These are phyloP conservation scores for Aspergillus pseudonomiae DNA, from an alignment of 2,329 filamentous ascomycete genomes.

Conservation along the genomic window DNA sequence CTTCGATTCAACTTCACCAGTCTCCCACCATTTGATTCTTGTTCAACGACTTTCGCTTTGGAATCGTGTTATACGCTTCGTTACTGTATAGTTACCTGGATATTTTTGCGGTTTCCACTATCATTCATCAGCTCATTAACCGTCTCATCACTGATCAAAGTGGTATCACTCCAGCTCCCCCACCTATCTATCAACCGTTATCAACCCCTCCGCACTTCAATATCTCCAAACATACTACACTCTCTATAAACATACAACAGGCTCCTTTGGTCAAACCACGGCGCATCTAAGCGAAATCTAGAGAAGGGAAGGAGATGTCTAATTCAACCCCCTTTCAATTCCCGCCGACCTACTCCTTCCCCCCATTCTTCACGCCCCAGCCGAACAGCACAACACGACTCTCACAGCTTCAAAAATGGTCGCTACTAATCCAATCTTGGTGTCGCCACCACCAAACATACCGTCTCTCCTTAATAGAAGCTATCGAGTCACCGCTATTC, in stretches of 20 bases:
- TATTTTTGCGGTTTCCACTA: background rate
- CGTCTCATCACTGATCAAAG: background rate
- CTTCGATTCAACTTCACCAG: no score
- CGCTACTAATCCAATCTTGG: conserved; percentile 81
- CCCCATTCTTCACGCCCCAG: conserved; percentile 58
- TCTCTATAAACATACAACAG: background rate
- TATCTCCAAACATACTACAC: background rate
- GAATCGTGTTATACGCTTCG: background rate
- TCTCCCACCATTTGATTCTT: background rate
- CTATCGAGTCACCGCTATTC: conserved; percentile 63
- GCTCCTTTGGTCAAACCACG: background rate
- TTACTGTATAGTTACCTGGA: background rate
- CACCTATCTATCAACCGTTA: background rate
- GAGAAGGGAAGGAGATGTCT: conserved; percentile 12
- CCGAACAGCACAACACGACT: conserved; percentile 49
- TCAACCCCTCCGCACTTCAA: background rate
- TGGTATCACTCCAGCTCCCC: background rate
- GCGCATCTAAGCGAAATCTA: background rate
- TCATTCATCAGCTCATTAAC: background rate
- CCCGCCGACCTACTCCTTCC: conserved; percentile 49
- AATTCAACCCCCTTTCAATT: conserved; percentile 39
- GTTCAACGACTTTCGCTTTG: background rate
- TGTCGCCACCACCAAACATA: conserved; percentile 76
- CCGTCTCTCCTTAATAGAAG: conserved; percentile 68
- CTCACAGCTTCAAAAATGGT: conserved; percentile 75